These are phyloP conservation scores for Pedinophyceae sp. DNA, from an alignment of 139 green algal species.

Conservation along the genomic window DNA sequence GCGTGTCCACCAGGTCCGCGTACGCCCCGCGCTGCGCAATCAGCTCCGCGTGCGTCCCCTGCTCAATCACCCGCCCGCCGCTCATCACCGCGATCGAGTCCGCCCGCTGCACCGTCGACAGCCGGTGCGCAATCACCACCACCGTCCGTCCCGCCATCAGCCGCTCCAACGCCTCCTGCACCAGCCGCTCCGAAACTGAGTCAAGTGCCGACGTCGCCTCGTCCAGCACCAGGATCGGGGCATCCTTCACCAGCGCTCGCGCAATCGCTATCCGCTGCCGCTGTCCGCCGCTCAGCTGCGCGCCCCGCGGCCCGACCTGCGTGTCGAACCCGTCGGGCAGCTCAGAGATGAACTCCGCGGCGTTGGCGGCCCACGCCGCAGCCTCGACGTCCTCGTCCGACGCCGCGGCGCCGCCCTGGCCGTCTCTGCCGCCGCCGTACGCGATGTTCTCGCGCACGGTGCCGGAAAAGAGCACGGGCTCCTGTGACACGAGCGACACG, in stretches of 20 bases:
- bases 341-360: conserved; percentile 48
- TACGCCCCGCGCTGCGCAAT: conserved; percentile 16
- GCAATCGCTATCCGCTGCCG: conserved; percentile 67
- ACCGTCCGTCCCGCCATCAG: conserved; percentile 32
- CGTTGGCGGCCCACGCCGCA: conserved; percentile 42
- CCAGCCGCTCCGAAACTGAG: conserved; percentile 24
- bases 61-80: conserved; percentile 21
- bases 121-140: conserved; percentile 42
- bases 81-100: conserved; percentile 45
- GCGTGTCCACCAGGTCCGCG: conserved; percentile 20
- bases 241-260: conserved; percentile 36
- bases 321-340: conserved; percentile 47
- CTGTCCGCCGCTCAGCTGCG: conserved; percentile 46
- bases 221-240: conserved; percentile 46
- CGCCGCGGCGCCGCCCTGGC: too few relatives aligned
- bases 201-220: conserved; percentile 41
- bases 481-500: conserved; percentile 24
- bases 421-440: conserved; percentile 45
- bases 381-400: conserved; percentile 21
- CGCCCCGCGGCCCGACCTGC: conserved; percentile 20
- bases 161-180: conserved; percentile 33
- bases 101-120: conserved; percentile 49
- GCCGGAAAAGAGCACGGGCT: conserved; percentile 66
- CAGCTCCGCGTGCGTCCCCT: conserved; percentile 32
- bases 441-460: conserved; percentile 77